Evolutionary conservation across 1,139 yeast species (phyloP).

Genomic region (Taiozyma sp.): DNA sequence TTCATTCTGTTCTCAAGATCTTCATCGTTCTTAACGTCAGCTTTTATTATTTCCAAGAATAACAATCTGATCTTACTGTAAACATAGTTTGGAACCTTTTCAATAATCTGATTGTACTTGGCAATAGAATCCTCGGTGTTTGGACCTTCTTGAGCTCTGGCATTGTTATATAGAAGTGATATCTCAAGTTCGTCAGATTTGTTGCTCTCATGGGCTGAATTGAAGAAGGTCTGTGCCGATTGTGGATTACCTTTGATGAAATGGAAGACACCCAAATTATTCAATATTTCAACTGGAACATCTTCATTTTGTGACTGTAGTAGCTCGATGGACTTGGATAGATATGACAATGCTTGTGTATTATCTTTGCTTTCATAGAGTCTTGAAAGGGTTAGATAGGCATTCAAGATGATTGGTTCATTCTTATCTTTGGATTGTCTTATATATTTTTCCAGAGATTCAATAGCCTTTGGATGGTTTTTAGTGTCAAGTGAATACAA

Average conservation of each 20-base stretch:
- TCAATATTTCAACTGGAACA: slow-evolving; percentile 64
- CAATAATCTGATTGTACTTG: slow-evolving; percentile 50
- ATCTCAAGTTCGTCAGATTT: slow-evolving; percentile 33
- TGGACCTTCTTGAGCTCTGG: slow-evolving; percentile 52
- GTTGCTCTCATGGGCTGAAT: slow-evolving; percentile 39
- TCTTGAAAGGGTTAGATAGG: slow-evolving; percentile 60
- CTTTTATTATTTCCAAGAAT: slow-evolving; percentile 39
- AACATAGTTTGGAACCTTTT: slow-evolving; percentile 61
- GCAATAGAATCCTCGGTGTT: slow-evolving; percentile 27
- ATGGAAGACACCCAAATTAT: slow-evolving; percentile 83
- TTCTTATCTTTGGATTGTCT: slow-evolving; percentile 51
- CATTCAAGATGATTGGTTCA: slow-evolving; percentile 65
- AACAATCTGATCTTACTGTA: slow-evolving; percentile 73
- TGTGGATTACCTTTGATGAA: slow-evolving; percentile 59
- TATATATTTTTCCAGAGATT: slow-evolving; percentile 67
- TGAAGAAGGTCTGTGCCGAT: slow-evolving; percentile 44
- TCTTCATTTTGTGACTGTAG: slow-evolving; percentile 35
- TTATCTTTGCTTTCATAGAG: slow-evolving; percentile 61
- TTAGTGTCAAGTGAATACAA: slow-evolving; percentile 42
- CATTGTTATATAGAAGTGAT: slow-evolving; percentile 54
- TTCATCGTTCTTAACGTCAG: slow-evolving; percentile 33
- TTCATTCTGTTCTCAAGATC: slow-evolving; percentile 50
- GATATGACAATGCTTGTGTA: slow-evolving; percentile 49
- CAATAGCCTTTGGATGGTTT: slow-evolving; percentile 46
- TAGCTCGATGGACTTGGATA: slow-evolving; percentile 53